Percentiles rank a stretch among this genome's conserved stretches.
phyloP scores from a whole-genome alignment of 176 grass and related monocot genomes.

The Saccharum officinarum region DNA sequence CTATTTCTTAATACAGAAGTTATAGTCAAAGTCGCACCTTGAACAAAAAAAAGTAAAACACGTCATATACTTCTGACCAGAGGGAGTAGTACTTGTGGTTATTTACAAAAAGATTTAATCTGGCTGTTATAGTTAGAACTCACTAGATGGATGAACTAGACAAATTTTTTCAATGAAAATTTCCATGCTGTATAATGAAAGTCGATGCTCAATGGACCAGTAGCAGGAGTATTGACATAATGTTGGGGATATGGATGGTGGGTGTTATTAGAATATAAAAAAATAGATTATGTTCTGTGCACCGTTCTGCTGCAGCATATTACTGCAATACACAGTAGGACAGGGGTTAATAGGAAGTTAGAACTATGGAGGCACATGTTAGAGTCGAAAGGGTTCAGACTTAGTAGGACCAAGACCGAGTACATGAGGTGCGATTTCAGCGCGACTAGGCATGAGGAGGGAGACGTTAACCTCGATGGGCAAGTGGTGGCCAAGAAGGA shows the following conservation, averaged over 20 bases:
- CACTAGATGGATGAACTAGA: not conserved
- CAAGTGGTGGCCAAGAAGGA: too few relatives aligned
- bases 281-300: not conserved
- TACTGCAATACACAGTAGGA: not conserved
- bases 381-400: too few relatives aligned
- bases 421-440: too few relatives aligned
- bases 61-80: not conserved
- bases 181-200: not conserved
- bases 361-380: too few relatives aligned
- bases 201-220: not conserved
- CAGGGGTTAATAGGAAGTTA: too few relatives aligned
- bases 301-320: not conserved
- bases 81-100: not conserved
- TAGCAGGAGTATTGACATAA: not conserved
- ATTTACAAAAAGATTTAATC: not conserved
- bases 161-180: too few relatives aligned
- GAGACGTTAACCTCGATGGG: too few relatives aligned
- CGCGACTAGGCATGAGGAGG: too few relatives aligned
- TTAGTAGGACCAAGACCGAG: too few relatives aligned
- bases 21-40: not conserved
- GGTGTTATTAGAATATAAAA: not conserved
- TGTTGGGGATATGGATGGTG: not conserved
- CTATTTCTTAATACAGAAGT: not conserved
- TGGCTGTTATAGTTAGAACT: not conserved
- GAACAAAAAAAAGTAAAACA: not conserved